Evolutionary conservation across 257 asterid species (phyloP), one percentile per base, ranked within the genome.

Genomic region (Nyctanthes arbortristis): DNA sequence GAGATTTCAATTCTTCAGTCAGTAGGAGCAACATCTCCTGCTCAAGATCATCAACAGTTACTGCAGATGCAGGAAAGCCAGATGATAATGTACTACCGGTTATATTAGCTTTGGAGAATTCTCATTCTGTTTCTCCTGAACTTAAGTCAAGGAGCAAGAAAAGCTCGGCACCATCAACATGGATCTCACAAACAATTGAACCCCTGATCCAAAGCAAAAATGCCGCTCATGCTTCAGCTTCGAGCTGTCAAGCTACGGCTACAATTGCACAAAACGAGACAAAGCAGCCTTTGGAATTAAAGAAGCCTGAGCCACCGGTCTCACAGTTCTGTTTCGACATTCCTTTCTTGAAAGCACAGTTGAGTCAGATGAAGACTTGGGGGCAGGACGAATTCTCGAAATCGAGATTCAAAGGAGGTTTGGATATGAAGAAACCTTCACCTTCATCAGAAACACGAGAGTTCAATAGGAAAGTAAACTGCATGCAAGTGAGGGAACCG

Each of bases 21-120:
- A 14, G 27, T 11, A 28, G 55, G 75, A 62, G 22, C 28, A 39
- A 32, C 29, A 57, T 24, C 62, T 2, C 20, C 13, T 43, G 31
- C n/a, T 43, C 43, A 14, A 74, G 45, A 57, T 14, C 62, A 36
- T 28, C 43, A 6, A 32, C 29, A 4, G 5, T 34, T 59, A 68
- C 35, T 20, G 56, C 10, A 13, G 70, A 66, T 58, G 49, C 63
- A 13, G 59, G 52, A 55, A 61, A 55, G 47, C 16, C 24, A 54
- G 77, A 72, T 2, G 89, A 75, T 16, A 56, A 49, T 9, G 74
- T 66, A 34, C 72, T 83, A 14, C 94, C 95, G 1, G 87, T 93
- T 32, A 78, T 89, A 62, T 60, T 88, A 69, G 97, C 96, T 40
- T 63, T 88, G 61, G 96, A 88, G 88, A 84, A 81, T 58, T 58